These are phyloP conservation scores for Leucosporidium scottii DNA, from an alignment of 768 basidiomycete genomes.

Conservation along the genomic window DNA sequence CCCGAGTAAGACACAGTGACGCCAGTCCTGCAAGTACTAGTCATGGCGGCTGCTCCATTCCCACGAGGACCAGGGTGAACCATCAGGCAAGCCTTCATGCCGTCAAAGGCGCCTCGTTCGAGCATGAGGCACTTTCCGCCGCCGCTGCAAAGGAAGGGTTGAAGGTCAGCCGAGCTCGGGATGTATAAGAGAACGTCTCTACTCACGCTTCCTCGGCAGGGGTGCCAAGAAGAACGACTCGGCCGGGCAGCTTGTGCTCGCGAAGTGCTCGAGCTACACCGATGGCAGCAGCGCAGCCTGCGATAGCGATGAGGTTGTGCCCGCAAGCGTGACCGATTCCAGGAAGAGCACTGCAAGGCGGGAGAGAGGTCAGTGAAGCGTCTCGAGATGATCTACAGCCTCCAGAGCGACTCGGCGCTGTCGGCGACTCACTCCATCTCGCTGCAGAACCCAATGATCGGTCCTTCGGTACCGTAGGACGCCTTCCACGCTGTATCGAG, in stretches of 20 bases:
- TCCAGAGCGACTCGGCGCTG: neutral
- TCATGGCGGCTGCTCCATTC: slow-evolving; percentile 5
- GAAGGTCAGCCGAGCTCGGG: too few relatives aligned
- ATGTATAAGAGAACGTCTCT: too few relatives aligned
- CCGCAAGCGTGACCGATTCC: slow-evolving; percentile 51
- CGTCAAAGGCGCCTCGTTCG: slow-evolving; percentile 65
- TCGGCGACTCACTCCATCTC: slow-evolving; percentile 1
- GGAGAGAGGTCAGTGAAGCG: neutral
- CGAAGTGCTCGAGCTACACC: slow-evolving; percentile 2
- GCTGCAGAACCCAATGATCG: slow-evolving; percentile 28
- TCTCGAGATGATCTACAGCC: too few relatives aligned
- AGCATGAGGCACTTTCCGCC: slow-evolving; percentile 62
- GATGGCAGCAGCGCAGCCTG: slow-evolving; percentile 21
- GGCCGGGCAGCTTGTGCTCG: slow-evolving; percentile 30
- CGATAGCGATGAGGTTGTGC: slow-evolving; percentile 22
- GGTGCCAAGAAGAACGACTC: slow-evolving; percentile 30
- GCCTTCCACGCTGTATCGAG: slow-evolving; percentile 33
- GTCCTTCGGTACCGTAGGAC: slow-evolving; percentile 29
- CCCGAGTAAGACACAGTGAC: neutral
- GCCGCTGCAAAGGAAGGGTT: too few relatives aligned
- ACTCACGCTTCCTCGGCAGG: slow-evolving; percentile 46
- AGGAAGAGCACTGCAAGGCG: slow-evolving; percentile 45
- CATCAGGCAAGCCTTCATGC: slow-evolving; percentile 68
- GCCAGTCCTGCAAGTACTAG: neutral
- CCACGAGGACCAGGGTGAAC: slow-evolving; percentile 60